phyloP scores from a whole-genome alignment of 768 basidiomycete genomes.

The Suillus paluster region DNA sequence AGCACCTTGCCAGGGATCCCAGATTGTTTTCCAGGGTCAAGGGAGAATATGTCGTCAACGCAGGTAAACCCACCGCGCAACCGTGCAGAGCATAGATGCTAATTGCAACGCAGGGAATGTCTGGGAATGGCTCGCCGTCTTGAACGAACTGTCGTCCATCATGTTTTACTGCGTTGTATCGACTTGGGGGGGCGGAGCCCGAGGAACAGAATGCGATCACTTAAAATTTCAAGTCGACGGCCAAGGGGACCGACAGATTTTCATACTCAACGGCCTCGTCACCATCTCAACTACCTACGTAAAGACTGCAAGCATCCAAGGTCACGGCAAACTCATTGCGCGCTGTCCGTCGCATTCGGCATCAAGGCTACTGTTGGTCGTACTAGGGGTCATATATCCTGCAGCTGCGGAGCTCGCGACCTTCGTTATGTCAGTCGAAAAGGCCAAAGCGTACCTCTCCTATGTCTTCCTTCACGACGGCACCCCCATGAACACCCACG shows the following conservation, averaged over 20 bases:
- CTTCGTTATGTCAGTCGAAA: not conserved
- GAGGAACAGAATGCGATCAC: slow-evolving; percentile 21
- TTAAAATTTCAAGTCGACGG: slow-evolving; percentile 15
- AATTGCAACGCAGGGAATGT: slow-evolving; percentile 4
- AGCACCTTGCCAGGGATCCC: not conserved
- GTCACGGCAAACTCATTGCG: slow-evolving; percentile 14
- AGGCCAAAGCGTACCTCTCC: not conserved
- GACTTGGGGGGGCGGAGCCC: slow-evolving; percentile 20
- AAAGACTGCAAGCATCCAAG: slow-evolving; percentile 16
- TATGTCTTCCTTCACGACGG: not conserved
- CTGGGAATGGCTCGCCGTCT: slow-evolving; percentile 12
- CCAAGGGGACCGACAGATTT: slow-evolving; percentile 6
- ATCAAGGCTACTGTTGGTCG: slow-evolving; percentile 11
- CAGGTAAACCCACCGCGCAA: slow-evolving; percentile 5
- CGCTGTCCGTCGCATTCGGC: slow-evolving; percentile 11
- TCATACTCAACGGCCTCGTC: slow-evolving; percentile 20
- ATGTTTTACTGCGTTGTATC: slow-evolving; percentile 16
- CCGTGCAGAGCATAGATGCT: too few relatives aligned
- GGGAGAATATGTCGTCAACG: not conserved
- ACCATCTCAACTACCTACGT: slow-evolving; percentile 16
- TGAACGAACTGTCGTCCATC: slow-evolving; percentile 10
- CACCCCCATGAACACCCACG: not conserved
- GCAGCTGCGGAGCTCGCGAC: not conserved
- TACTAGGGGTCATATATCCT: not conserved
- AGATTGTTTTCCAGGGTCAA: not conserved